Evolutionary conservation across 2,329 filamentous ascomycete genomes (phyloP), one percentile per base, ranked within the genome.

Genomic region (Fonsecaea pedrosoi): DNA sequence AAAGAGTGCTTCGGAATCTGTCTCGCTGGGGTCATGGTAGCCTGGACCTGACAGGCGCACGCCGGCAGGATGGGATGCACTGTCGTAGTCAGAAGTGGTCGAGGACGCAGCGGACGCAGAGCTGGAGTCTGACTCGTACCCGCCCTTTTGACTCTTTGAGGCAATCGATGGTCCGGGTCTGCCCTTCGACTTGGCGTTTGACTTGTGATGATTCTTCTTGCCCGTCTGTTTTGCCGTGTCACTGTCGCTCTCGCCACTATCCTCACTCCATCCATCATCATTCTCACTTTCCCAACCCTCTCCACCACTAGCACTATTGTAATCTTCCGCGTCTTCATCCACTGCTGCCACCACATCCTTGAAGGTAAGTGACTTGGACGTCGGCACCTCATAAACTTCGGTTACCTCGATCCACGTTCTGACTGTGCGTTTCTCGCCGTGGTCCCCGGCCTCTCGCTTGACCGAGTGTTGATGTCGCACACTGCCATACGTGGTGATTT

Each of bases 211-310:
- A 54, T 1, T 65, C 60, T 5, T 72, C 25, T 54, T 54, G 9
- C 25, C 25, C 21, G 40, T 75, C 74, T 8, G 72, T 74, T 60
- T 18, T 50, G 57, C 50, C 6, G 50, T 40, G 54, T 57, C n/a
- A 34, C 25, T 25, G 7, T 57, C 54, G 54, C 50, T 54, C 32
- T 54, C 50, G 50, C n/a, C 50, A 15, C 32, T 35, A 34, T 30
- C 21, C 12, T 54, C 45, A 9, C 58, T 40, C 34, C 18, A 18
- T 8, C 21, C 48, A 8, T 40, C 34, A 25, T 62, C 48, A 34
- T 35, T 54, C 21, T 55, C 60, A 48, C 53, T n/a, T 80, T 77
- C 74, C 79, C 64, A 77, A 82, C 13, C 13, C 78, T 53, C 64
- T 9, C 30, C 60, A 10, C 59, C 60, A 12, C 35, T 30, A 38